Evolutionary conservation across 192 early-diverging fungal species (phyloP), one percentile per base, ranked within the genome.

Genomic region (Backusella sp.): DNA sequence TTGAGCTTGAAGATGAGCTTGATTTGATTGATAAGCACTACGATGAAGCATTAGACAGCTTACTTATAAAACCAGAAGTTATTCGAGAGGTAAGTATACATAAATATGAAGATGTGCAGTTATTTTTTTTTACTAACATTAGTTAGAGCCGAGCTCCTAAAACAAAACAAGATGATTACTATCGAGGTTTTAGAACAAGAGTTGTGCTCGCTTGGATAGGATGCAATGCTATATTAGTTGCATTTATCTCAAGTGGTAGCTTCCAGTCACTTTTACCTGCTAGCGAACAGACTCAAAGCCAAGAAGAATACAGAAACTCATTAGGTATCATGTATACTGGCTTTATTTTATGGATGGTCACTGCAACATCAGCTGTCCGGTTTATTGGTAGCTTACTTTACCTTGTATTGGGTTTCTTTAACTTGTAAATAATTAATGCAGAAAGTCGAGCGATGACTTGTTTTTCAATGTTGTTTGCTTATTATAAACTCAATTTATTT

Each of bases 321-420:
- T 2, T 79, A 7, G 81, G 81, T 4, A 85, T 85, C 28, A 83
- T 86, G 5, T 96, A 95, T 70, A 83, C 93, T 59, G 92, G 89
- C 12, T 94, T 98, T 81, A 94, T 97, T 65, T 90, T 98, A 62
- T 98, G 93, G 90, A 91, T 91, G 8, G 95, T 96, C 5, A 87
- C 91, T 3, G 90, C 80, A 9, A 86, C 95, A 70, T 85, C 93
- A 7, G 80, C 81, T 0, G 87, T 96, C 78, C 86, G 96, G 14
- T 96, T 96, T 83, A 70, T 93, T 36, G 96, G 96, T 19, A 91
- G 89, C 72, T 72, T 86, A 56, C 75, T 85, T 46, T 97, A 96
- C 76, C 86, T 94, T 30, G 73, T 97, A 35, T 70, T 86, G 36
- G 53, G 72, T 17, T 65, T 53, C 15, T 73, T 73, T 73, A 39